Conservation (phyloP, 2,329 filamentous ascomycete genomes). For the Colletotrichum cuscutae region DNA sequence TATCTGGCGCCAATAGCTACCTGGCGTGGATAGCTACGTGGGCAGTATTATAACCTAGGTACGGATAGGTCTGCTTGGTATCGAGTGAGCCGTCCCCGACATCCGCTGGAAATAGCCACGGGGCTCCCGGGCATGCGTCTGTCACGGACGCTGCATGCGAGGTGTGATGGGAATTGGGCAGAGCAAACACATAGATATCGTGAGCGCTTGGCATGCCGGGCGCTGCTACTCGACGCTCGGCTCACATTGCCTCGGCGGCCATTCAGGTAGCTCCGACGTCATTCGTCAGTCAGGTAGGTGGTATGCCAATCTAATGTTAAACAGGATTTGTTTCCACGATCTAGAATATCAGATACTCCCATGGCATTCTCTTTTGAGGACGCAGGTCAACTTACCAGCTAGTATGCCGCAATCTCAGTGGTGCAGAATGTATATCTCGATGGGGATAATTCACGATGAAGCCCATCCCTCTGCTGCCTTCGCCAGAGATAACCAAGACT, state of each 20-base stretch:
- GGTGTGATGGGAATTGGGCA: neutral
- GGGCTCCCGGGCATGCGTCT: neutral
- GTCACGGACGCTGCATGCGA: neutral
- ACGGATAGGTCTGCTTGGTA: neutral
- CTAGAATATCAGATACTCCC: too few species aligned
- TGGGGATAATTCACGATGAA: too few species aligned
- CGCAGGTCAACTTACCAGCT: too few species aligned
- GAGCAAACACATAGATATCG: neutral
- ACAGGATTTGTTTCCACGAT: neutral
- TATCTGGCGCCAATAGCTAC: neutral
- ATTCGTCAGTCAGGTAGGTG: neutral
- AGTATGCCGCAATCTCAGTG: too few species aligned
- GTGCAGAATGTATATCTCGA: too few species aligned
- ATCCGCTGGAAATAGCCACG: conserved; percentile 1
- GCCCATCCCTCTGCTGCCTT: too few species aligned
- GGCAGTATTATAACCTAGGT: neutral
- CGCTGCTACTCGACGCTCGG: neutral
- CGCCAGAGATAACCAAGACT: too few species aligned
- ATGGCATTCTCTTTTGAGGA: too few species aligned
- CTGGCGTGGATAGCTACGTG: too few species aligned
- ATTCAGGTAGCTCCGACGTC: neutral
- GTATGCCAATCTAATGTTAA: too few species aligned
- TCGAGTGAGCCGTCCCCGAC: neutral
- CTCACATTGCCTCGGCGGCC: neutral
- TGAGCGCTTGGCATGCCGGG: neutral